Evolutionary conservation across 139 green algal genomes (phyloP).

Genomic region (Tetradesmus obliquus): DNA sequence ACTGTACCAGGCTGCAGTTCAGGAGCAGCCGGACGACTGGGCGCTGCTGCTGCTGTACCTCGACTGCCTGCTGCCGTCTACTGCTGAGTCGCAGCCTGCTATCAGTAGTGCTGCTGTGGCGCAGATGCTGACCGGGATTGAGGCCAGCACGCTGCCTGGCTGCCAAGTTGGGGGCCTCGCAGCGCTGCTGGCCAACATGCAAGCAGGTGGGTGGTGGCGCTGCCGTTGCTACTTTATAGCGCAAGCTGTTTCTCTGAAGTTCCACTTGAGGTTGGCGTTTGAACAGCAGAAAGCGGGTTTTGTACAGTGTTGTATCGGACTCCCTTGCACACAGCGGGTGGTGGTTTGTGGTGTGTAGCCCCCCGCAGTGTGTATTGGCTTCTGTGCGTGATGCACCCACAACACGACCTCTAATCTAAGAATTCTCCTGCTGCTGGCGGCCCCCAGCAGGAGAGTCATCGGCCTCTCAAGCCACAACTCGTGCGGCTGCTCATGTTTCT

Average conservation of each 20-base stretch:
- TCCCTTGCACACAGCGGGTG: too few relatives aligned
- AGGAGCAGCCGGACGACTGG: conserved; percentile 70
- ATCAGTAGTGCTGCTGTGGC: not conserved
- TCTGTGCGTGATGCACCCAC: too few relatives aligned
- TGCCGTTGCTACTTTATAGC: not conserved
- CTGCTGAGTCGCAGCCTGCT: conserved; percentile 17
- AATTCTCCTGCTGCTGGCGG: too few relatives aligned
- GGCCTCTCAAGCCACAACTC: too few relatives aligned
- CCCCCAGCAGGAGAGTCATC: too few relatives aligned
- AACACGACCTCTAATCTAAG: too few relatives aligned
- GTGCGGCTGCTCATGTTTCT: not conserved
- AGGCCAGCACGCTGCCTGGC: conserved; percentile 40
- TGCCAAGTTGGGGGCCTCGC: not conserved
- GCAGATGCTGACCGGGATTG: conserved; percentile 38
- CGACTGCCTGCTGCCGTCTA: conserved; percentile 66
- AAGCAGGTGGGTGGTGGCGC: not conserved
- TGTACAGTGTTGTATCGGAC: too few relatives aligned
- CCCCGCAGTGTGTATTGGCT: too few relatives aligned
- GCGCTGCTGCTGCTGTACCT: conserved; percentile 60
- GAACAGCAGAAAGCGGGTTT: too few relatives aligned
- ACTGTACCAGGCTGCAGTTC: conserved; percentile 47
- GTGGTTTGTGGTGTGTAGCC: too few relatives aligned
- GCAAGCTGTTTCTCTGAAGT: not conserved
- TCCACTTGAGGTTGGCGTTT: too few relatives aligned
- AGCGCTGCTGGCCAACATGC: not conserved